Conservation (phyloP, 2,329 filamentous ascomycete species). For the Trichophyton verrucosum region DNA sequence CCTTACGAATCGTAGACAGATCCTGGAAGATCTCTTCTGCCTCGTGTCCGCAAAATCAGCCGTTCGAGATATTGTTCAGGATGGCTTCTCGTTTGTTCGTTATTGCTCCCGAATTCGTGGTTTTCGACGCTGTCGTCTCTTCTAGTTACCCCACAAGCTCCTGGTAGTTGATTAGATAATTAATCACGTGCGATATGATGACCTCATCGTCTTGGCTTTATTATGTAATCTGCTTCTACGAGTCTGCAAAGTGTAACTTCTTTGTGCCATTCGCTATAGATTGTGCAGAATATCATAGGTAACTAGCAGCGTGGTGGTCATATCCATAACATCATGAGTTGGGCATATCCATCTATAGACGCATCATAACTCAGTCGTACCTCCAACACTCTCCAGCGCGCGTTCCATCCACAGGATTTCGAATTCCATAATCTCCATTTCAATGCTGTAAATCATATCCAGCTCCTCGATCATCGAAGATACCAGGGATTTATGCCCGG, state of each 20-base stretch:
- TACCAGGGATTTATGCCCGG: constrained; percentile 21
- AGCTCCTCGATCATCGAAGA: constrained; percentile 28
- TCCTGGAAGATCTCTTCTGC: background rate
- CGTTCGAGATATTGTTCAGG: background rate
- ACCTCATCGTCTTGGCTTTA: background rate
- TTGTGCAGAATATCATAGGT: background rate
- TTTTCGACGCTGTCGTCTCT: background rate
- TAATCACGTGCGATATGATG: background rate
- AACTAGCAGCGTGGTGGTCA: background rate
- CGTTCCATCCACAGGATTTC: constrained; percentile 25
- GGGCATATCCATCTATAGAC: background rate
- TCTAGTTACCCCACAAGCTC: background rate
- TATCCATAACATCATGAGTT: background rate
- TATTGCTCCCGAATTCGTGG: background rate
- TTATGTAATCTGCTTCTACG: background rate
- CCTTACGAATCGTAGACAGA: background rate
- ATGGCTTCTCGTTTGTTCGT: background rate
- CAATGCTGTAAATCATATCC: constrained; percentile 24
- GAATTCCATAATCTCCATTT: constrained; percentile 23
- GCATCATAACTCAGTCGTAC: background rate
- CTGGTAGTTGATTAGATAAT: background rate
- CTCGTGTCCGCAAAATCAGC: background rate
- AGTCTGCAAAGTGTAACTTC: no score
- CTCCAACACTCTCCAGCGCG: constrained; percentile 16
- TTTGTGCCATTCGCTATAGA: background rate